These are phyloP conservation scores for Hypoxylon sp. DNA, from an alignment of 2,329 filamentous ascomycete genomes.

Conservation along the genomic window DNA sequence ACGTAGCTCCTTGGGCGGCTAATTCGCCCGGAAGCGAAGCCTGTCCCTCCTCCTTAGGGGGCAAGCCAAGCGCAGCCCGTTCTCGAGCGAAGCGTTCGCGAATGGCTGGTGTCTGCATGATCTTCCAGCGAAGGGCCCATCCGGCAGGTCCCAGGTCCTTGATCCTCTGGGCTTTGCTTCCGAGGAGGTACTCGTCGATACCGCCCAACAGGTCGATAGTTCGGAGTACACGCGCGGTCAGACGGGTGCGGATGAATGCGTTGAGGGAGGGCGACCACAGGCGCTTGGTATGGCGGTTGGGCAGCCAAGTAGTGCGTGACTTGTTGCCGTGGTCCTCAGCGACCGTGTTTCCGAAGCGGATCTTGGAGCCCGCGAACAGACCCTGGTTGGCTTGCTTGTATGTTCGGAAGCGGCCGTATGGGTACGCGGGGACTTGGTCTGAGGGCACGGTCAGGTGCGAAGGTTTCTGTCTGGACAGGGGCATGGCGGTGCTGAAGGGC, in stretches of 20 bases:
- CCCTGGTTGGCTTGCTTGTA: constrained; percentile 87
- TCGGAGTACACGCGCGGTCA: constrained; percentile 78
- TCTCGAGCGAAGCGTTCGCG: constrained; percentile 76
- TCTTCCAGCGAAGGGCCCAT: constrained; percentile 89
- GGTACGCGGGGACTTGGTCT: constrained; percentile 73
- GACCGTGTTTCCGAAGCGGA: constrained; percentile 86
- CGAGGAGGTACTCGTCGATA: constrained; percentile 91
- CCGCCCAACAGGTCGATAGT: constrained; percentile 89
- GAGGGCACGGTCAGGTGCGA: constrained; percentile 59
- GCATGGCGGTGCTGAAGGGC: constrained; percentile 47
- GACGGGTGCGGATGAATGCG: constrained; percentile 74
- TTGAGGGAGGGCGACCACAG: constrained; percentile 76
- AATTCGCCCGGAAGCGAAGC: constrained; percentile 51
- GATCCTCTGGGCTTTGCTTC: constrained; percentile 81
- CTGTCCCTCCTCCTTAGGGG: constrained; percentile 61
- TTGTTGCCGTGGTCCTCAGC: constrained; percentile 77
- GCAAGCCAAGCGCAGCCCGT: constrained; percentile 76
- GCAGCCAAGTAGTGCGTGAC: constrained; percentile 80
- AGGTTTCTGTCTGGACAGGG: constrained; percentile 48
- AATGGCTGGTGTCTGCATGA: constrained; percentile 83
- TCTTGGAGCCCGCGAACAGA: constrained; percentile 78
- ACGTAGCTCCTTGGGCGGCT: constrained; percentile 49
- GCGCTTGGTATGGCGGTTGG: constrained; percentile 79
- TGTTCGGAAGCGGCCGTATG: constrained; percentile 76
- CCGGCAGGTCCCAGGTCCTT: constrained; percentile 90